Evolutionary conservation across 2,329 filamentous ascomycete species (phyloP), one percentile per base, ranked within the genome.

Genomic region (Pseudogymnoascus sp.): DNA sequence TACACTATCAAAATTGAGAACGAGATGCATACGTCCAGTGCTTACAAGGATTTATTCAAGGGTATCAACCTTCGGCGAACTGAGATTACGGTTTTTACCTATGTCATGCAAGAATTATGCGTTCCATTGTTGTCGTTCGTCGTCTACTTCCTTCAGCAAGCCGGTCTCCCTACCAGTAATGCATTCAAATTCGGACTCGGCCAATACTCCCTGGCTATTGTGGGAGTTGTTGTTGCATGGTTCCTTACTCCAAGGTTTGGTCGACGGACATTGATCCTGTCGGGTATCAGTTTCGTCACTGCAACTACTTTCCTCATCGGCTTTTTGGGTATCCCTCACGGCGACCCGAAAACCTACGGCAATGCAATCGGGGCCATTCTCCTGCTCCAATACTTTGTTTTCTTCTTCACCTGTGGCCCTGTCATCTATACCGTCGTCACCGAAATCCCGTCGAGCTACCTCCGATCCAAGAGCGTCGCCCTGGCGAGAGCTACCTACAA

Each of bases 71-170:
- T 76, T 15, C 74, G 78, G 8, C 76, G 80, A 15, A 82, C 80
- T 0, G 80, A 82, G 67, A 80, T 82, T 26, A 77, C 78, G 1
- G 33, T 61, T 47, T 61, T 44, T 17, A 61, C 60, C 21, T 61
- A 44, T 38, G 60, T 44, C 23, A 31, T 38, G 4, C 38, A 61
- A 44, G 60, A 40, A 19, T n/a, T 61, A 68, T 74, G 76, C 62
- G 83, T 84, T 69, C 82, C 84, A 6, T 87, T 85, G 74, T 78
- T 81, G 11, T 83, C 83, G 1, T 84, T 87, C 69, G 83, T 85
- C 17, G 75, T 87, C 1, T 84, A 83, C 69, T 79, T 79, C 69
- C 85, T 84, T 70, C 74, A 80, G 65, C 79, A 82, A 66, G 82
- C 82, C 1, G 82, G 82, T 1, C 70, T 85, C 40, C 69, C 73